phyloP scores from a whole-genome alignment of 2,329 filamentous ascomycete genomes.

The Trematosphaeria pertusa region DNA sequence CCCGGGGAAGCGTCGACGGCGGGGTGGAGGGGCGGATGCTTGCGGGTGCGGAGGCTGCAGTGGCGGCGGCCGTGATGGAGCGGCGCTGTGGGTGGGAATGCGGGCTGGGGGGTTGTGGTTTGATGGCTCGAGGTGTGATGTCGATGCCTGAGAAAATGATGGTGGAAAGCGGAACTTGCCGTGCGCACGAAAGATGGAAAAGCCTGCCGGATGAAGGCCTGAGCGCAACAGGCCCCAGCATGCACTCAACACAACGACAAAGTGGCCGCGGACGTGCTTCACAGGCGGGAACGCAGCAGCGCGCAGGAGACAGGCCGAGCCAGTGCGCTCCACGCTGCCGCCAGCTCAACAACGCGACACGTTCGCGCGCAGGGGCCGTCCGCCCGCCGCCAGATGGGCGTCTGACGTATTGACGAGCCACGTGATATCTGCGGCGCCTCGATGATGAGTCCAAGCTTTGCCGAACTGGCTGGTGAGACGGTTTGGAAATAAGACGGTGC shows the following conservation, averaged over 20 bases:
- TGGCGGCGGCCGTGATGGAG: background rate
- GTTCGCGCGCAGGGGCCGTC: constrained; percentile 11
- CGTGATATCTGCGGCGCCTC: no score
- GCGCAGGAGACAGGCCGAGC: background rate
- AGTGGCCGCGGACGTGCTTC: no score
- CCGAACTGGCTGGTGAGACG: no score
- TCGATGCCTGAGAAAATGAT: constrained; percentile 48
- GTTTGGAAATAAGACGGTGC: no score
- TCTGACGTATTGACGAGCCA: background rate
- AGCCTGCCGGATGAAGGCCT: no score
- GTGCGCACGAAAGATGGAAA: constrained; percentile 22
- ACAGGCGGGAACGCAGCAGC: background rate
- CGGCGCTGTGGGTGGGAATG: constrained; percentile 6
- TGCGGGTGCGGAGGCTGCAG: constrained; percentile 25
- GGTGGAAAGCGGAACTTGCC: constrained; percentile 34
- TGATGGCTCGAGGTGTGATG: constrained; percentile 27
- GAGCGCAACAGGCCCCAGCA: constrained; percentile 17
- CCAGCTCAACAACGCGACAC: constrained; percentile 21
- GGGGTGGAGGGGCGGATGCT: constrained; percentile 19
- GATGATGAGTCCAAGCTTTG: no score
- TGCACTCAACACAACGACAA: background rate
- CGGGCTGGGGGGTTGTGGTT: constrained; percentile 23
- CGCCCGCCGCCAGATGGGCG: background rate
- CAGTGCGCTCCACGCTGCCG: no score
- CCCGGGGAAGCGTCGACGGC: constrained; percentile 23